Evolutionary conservation across 1,284 basidiomycete species (phyloP).

Genomic region (Boletus semigastroideus): DNA sequence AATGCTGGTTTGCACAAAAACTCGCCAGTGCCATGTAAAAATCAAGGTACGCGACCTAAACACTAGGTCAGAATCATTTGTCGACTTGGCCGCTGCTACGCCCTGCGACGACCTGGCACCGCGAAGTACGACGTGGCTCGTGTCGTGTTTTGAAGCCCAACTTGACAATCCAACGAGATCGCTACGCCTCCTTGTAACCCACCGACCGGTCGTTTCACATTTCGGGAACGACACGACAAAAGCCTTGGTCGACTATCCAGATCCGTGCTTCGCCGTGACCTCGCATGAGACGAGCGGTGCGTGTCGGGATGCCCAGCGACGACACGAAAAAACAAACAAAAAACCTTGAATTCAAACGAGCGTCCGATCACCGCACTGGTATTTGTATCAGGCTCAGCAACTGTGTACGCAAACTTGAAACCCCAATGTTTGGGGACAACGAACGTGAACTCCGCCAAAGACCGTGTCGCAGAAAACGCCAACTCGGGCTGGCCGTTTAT

Average conservation of each 20-base stretch:
- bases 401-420: background rate
- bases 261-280: background rate
- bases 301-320: background rate
- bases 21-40: no score
- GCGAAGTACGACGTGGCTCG: no score
- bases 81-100: no score
- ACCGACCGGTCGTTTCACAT: background rate
- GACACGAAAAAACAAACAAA: background rate
- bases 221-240: background rate
- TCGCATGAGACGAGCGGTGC: slow-evolving; percentile 1
- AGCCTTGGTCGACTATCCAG: background rate
- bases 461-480: background rate
- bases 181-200: background rate
- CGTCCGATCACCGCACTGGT: background rate
- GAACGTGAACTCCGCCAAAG: no score
- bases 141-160: no score
- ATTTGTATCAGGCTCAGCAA: background rate
- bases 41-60: no score
- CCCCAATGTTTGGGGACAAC: background rate
- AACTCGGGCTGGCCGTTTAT: background rate
- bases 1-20: no score
- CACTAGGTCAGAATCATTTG: no score
- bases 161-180: background rate
- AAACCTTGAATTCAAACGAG: background rate
- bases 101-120: no score